Percentiles rank a stretch among this genome's conserved stretches.
Evolutionary conservation across 2,329 filamentous ascomycete genomes (phyloP).

Genomic region (Sarocladium oryzae): DNA sequence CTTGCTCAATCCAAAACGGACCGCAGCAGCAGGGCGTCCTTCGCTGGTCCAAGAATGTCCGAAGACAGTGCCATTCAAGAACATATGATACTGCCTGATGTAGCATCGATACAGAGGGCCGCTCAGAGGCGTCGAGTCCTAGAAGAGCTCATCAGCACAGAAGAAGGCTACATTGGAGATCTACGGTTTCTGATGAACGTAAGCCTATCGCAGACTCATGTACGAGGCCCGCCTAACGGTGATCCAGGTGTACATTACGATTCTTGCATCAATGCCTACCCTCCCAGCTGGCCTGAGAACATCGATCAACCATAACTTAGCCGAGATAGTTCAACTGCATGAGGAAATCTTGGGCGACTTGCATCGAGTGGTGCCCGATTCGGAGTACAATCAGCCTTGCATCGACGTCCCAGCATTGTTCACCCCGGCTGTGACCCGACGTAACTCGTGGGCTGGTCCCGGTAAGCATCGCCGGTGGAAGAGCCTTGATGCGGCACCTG

Average conservation of each 20-base stretch:
- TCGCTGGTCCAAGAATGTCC: constrained; percentile 52
- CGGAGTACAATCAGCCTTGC: constrained; percentile 47
- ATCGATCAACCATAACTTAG: constrained; percentile 72
- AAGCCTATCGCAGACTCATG: constrained; percentile 21
- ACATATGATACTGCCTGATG: constrained; percentile 48
- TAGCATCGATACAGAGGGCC: constrained; percentile 63
- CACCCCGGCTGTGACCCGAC: background rate
- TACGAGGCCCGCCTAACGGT: constrained; percentile 15
- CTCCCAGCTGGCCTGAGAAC: constrained; percentile 58
- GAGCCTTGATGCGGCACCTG: constrained; percentile 40
- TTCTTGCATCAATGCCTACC: constrained; percentile 64
- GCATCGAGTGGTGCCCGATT: constrained; percentile 62
- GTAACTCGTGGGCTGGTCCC: background rate
- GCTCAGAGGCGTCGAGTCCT: constrained; percentile 71
- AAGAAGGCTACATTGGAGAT: constrained; percentile 84
- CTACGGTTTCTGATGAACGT: constrained; percentile 83
- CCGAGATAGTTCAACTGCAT: constrained; percentile 75
- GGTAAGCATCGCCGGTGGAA: constrained; percentile 39
- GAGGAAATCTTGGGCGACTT: constrained; percentile 73
- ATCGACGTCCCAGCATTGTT: background rate
- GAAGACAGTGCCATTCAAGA: constrained; percentile 61
- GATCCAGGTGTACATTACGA: constrained; percentile 62
- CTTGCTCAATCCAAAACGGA: constrained; percentile 52
- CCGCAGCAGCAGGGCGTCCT: constrained; percentile 55
- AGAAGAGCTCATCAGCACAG: constrained; percentile 78